Evolutionary conservation across 2,329 filamentous ascomycete genomes (phyloP).

Genomic region (Blumeria graminis): DNA sequence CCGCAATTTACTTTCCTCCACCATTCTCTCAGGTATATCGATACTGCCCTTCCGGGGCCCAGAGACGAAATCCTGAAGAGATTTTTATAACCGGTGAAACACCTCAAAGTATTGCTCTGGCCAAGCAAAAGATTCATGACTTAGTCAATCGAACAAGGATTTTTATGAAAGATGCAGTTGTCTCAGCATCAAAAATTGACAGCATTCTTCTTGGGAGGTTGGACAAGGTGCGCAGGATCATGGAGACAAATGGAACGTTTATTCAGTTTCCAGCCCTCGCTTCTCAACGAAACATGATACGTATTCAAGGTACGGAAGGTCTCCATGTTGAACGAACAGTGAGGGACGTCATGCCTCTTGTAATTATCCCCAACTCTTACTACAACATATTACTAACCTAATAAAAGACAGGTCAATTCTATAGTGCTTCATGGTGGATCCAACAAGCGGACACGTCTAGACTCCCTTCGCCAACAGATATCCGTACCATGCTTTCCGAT

Average conservation of each 20-base stretch:
- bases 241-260: slow-evolving; percentile 88
- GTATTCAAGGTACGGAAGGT: slow-evolving; percentile 82
- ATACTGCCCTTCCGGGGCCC: slow-evolving; percentile 64
- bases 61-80: slow-evolving; percentile 61
- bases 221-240: slow-evolving; percentile 94
- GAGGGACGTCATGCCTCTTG: slow-evolving; percentile 82
- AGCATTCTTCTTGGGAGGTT: slow-evolving; percentile 74
- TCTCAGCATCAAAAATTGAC: slow-evolving; percentile 82
- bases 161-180: slow-evolving; percentile 75
- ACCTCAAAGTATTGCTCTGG: slow-evolving; percentile 59
- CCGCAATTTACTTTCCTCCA: slow-evolving; percentile 92
- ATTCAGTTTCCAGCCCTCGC: slow-evolving; percentile 78
- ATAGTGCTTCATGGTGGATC: slow-evolving; percentile 90
- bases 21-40: slow-evolving; percentile 81
- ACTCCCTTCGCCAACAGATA: slow-evolving; percentile 39
- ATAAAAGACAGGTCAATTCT: slow-evolving; percentile 72
- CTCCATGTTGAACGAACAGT: slow-evolving; percentile 87
- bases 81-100: slow-evolving; percentile 89
- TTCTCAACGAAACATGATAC: slow-evolving; percentile 59
- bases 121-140: slow-evolving; percentile 80
- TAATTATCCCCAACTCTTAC: slow-evolving; percentile 21
- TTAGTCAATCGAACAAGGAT: slow-evolving; percentile 58
- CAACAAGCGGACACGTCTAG: slow-evolving; percentile 46
- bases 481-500: slow-evolving; percentile 76
- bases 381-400: slow-evolving; percentile 9